A percentile compares a stretch with the other conserved stretches of the same genome.
Evolutionary conservation across 2,329 filamentous ascomycete species (phyloP).

Genomic region (Penicillium sp.): DNA sequence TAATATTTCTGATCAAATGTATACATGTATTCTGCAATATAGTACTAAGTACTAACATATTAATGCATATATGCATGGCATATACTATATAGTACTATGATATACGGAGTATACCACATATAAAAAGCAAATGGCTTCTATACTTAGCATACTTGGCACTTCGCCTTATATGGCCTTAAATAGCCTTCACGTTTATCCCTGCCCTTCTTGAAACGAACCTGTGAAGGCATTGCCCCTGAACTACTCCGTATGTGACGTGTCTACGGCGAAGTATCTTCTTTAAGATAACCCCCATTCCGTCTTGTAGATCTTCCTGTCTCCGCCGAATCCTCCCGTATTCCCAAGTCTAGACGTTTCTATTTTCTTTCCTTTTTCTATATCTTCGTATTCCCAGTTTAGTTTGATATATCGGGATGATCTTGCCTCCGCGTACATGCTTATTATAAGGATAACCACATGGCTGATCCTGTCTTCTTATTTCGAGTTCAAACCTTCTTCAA

Average conservation of each 20-base stretch:
- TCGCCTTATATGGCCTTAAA: not conserved
- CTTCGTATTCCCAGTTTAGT: not conserved
- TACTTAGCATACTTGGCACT: not conserved
- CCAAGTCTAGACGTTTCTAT: not conserved
- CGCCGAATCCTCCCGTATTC: not conserved
- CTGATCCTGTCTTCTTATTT: not conserved
- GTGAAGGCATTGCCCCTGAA: no score
- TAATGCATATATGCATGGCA: not conserved
- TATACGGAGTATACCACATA: not conserved
- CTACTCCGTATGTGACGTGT: not conserved
- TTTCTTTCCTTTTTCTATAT: not conserved
- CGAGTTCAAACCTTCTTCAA: not conserved
- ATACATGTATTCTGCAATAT: not conserved
- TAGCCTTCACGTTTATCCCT: not conserved
- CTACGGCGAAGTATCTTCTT: not conserved
- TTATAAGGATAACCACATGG: not conserved
- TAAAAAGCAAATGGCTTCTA: not conserved
- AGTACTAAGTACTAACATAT: not conserved
- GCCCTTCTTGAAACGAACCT: not conserved
- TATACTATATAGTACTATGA: not conserved
- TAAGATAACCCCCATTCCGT: not conserved
- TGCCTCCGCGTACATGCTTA: not conserved
- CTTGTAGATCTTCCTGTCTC: not conserved
- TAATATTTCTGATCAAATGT: not conserved
- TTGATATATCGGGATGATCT: not conserved